These are phyloP conservation scores for Suhomyces bolitotheri DNA, from an alignment of 1,139 yeast genomes.

Conservation along the genomic window DNA sequence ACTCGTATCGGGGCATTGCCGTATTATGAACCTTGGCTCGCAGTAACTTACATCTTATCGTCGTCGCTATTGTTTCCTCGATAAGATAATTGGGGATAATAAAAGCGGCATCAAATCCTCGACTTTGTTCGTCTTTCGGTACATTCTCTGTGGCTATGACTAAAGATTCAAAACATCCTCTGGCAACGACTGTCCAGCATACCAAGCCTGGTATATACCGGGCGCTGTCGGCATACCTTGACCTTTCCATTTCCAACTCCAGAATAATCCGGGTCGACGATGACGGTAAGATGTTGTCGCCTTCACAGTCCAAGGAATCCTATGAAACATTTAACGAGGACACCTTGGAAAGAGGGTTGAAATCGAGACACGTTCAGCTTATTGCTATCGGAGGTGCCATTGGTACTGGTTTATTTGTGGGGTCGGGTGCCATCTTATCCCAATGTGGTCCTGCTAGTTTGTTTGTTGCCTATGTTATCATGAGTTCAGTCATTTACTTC, in stretches of 20 bases:
- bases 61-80: too few relatives aligned
- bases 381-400: slow-evolving; percentile 44
- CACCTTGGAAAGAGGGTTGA: slow-evolving; percentile 36
- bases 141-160: too few relatives aligned
- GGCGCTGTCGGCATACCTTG: slow-evolving; percentile 23
- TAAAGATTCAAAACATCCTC: background rate
- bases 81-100: too few relatives aligned
- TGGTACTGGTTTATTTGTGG: slow-evolving; percentile 47
- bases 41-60: too few relatives aligned
- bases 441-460: slow-evolving; percentile 54
- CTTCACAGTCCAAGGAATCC: slow-evolving; percentile 23
- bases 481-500: slow-evolving; percentile 53
- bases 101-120: too few relatives aligned
- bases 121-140: too few relatives aligned
- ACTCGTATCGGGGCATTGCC: too few relatives aligned
- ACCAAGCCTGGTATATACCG: slow-evolving; percentile 13
- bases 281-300: slow-evolving; percentile 29
- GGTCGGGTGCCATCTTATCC: slow-evolving; percentile 48
- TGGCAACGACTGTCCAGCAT: slow-evolving; percentile 1
- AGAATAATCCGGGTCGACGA: slow-evolving; percentile 33
- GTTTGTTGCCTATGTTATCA: slow-evolving; percentile 46
- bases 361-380: slow-evolving; percentile 40
- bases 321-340: slow-evolving; percentile 20
- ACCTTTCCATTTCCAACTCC: slow-evolving; percentile 36
- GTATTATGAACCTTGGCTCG: too few relatives aligned